Conservation (phyloP, 306 rosid species). For the Vigna angularis region DNA sequence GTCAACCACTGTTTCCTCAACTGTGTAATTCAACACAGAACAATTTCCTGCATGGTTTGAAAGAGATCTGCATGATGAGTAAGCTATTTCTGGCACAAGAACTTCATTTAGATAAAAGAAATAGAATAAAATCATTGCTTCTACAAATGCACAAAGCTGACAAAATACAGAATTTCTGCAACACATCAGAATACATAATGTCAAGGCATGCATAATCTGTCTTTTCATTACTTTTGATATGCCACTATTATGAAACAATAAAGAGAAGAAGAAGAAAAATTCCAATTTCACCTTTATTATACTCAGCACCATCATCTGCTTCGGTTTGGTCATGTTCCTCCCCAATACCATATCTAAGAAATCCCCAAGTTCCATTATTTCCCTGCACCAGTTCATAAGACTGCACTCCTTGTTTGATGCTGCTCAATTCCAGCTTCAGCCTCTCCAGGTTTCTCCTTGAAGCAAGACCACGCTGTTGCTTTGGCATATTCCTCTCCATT, state of each 20-base stretch:
- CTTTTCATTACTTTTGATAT: not conserved
- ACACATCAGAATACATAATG: too few species aligned
- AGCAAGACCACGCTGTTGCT: not conserved
- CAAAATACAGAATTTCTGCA: not conserved
- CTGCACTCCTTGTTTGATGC: not conserved
- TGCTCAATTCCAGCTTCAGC: not conserved
- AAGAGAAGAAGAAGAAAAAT: not conserved
- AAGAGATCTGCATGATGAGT: slow-evolving; percentile 31
- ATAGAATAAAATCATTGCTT: not conserved
- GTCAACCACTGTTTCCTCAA: not conserved
- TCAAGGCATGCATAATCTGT: too few species aligned
- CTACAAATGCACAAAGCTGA: slow-evolving; percentile 17
- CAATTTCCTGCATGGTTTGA: slow-evolving; percentile 14
- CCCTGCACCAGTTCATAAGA: not conserved
- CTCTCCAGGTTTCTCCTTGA: not conserved
- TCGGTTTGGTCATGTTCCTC: not conserved
- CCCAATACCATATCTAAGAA: not conserved
- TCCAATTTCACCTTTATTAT: slow-evolving; percentile 19
- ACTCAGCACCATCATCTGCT: not conserved
- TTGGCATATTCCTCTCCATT: not conserved
- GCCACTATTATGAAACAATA: not conserved
- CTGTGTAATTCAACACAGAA: slow-evolving; percentile 47
- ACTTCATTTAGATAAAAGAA: slow-evolving; percentile 21
- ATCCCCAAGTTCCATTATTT: not conserved
- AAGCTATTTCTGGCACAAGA: slow-evolving; percentile 36